Base-by-base conservation (phyloP, 371 early-diverging fungal genomes). In the Mortierella sp. region DNA sequence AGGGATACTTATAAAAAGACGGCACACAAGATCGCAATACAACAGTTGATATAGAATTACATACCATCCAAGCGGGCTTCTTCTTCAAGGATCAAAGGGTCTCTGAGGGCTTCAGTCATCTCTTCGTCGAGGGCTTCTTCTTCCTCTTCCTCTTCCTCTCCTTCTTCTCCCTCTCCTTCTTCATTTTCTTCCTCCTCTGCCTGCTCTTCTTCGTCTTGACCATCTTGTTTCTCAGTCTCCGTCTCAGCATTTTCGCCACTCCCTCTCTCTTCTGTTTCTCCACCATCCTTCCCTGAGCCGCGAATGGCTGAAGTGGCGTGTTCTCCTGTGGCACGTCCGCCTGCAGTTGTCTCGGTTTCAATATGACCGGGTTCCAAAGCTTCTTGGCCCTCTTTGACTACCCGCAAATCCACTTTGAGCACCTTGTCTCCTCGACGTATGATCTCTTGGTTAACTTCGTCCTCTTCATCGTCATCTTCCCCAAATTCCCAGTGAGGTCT, bases 61-160 rank as follows among this genome's bases (percentile, higher is more conserved):
- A 71, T 86, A 85, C 88, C 85, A 69, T 86, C 83, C 16, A 81
- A 54, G 8, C 83, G 76, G 6, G 72, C 77, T 28, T 72, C 73
- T 45, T 81, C 83, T 45, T 67, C 61, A 11, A 30, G 72, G 14
- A 81, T 81, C 60, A 76, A 28, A 20, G 77, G 83, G 30, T 72
- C 68, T 18, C 86, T 85, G 75, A 90, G 75, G n/a, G 90, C 90
- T 10, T 78, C 73, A 5, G 71, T 83, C 68, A 89, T 68, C 12
- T 85, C 84, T 49, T 78, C 71, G 24, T 72, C 80, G 62, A 81
- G 76, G 24, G 70, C 78, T 32, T 85, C 83, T 32, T 85, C 84
- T 28, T 68, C 40, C 9, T 30, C 66, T 11, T 71, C 77, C 12
- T 70, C 83, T 49, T 73, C 83, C 5, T 47, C 72, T 57, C 72